phyloP scores from a whole-genome alignment of 495 filamentous ascomycete genomes.

The Aspergillus kassunensis region DNA sequence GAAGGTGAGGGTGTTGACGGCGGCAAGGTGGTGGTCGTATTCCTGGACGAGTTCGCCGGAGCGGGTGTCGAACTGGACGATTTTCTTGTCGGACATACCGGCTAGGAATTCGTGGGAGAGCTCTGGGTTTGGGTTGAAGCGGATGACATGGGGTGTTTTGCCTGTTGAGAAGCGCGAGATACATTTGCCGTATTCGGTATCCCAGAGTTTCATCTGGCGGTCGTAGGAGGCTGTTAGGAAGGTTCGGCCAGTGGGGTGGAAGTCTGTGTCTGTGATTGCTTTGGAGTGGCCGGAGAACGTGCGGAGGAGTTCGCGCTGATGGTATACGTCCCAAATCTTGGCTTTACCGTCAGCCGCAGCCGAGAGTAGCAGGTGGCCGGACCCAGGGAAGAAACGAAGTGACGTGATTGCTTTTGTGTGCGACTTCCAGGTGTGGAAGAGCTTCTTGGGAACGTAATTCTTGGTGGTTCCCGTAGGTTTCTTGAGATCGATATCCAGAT shows the following conservation, averaged over 20 bases:
- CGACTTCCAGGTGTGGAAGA: slow-evolving; percentile 82
- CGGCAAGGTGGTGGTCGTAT: slow-evolving; percentile 95
- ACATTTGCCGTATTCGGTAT: slow-evolving; percentile 90
- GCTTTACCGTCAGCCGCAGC: slow-evolving; percentile 82
- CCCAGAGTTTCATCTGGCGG: slow-evolving; percentile 94
- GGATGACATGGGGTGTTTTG: slow-evolving; percentile 91
- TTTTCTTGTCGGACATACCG: slow-evolving; percentile 97
- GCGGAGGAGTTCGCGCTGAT: slow-evolving; percentile 79
- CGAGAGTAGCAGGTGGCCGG: slow-evolving; percentile 84
- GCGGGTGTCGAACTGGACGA: slow-evolving; percentile 93
- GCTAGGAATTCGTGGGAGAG: slow-evolving; percentile 85
- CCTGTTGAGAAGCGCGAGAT: slow-evolving; percentile 82
- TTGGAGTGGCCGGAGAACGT: slow-evolving; percentile 90
- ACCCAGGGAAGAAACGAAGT: slow-evolving; percentile 79
- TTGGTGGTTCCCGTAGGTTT: slow-evolving; percentile 75
- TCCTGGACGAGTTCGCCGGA: slow-evolving; percentile 85
- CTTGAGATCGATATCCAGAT: slow-evolving; percentile 81
- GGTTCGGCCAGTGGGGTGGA: slow-evolving; percentile 73
- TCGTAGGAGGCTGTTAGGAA: slow-evolving; percentile 95
- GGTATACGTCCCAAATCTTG: slow-evolving; percentile 95
- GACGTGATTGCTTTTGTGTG: slow-evolving; percentile 84
- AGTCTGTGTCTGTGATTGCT: slow-evolving; percentile 83
- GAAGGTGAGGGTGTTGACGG: slow-evolving; percentile 97
- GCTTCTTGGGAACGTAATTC: slow-evolving; percentile 92
- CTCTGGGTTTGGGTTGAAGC: slow-evolving; percentile 80